Base-by-base conservation (phyloP, 2,329 filamentous ascomycete species). In the Cordyceps farinosa region DNA sequence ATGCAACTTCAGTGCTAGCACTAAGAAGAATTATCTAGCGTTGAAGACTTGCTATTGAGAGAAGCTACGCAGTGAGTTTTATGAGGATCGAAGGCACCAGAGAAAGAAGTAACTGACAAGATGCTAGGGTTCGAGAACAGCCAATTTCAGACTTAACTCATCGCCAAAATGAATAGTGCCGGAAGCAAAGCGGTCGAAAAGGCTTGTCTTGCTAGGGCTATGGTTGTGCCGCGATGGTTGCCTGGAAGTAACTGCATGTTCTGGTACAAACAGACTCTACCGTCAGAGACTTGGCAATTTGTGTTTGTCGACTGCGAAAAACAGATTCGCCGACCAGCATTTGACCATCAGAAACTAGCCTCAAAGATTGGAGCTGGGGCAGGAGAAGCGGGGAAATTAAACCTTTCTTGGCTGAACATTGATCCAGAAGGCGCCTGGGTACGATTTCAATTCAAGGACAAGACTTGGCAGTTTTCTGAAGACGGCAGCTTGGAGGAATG, bases 381-480 rank as follows among this genome's bases (percentile, higher is more conserved):
- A 60, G 1, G 44, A 11, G 61, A 69, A 10, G 51, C 63, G 7
- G 10, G 57, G 10, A 40, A 64, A 11, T 61, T 71, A 3, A 66
- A 69, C 4, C 67, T 73, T 29, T 56, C 55, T 3, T 71, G 66
- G 64, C 66, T 73, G 6, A 66, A 72, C 17, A 53, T 65, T 1
- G 54, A 47, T 0, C 44, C 64, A 2, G 65, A 66, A 5, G 44
- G 47, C 13, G 62, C 65, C 17, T 69, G 59, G 44, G 42, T 67
- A 1, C 64, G 68, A 3, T 72, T 72, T 42, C 52, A 62, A 38
- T 65, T 62, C 17, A 60, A 61, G 3, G 65, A 57, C 0, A 62
- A 61, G 42, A 68, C 68, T 22, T 69, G 66, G 66, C 64, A 68
- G 34, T 71, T 66, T 29, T 38, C 34, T 10, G 61, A 64, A 17